Percentiles rank a stretch among this genome's conserved stretches.
Conservation (phyloP, 441 rosid genomes). For the Mallotus japonicus region DNA sequence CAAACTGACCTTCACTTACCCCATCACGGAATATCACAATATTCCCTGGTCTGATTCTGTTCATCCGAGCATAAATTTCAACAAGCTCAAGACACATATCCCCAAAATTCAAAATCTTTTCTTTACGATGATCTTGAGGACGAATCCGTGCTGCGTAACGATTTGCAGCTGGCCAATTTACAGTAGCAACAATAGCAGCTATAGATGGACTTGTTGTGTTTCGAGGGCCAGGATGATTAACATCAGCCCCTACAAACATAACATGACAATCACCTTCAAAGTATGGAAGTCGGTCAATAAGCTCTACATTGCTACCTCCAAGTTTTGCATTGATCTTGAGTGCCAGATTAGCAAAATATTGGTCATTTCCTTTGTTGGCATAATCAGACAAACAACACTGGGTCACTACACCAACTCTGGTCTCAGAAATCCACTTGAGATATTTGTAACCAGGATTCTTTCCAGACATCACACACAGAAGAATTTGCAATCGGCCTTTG, state of each 20-base stretch:
- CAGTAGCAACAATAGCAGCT: conserved; percentile 70
- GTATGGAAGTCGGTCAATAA: conserved; percentile 44
- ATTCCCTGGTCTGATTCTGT: conserved; percentile 45
- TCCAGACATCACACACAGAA: conserved; percentile 71
- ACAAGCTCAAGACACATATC: conserved; percentile 62
- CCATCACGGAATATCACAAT: conserved; percentile 79
- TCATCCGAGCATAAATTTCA: conserved; percentile 39
- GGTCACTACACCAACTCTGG: conserved; percentile 66
- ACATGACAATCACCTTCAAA: conserved; percentile 44
- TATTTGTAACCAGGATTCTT: conserved; percentile 64
- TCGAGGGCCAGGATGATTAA: conserved; percentile 63
- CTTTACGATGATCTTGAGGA: conserved; percentile 53
- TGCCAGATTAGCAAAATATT: conserved; percentile 64
- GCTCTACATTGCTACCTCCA: conserved; percentile 82
- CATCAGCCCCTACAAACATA: conserved; percentile 86
- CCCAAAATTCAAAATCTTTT: conserved; percentile 58
- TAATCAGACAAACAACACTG: conserved; percentile 61
- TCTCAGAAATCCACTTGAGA: conserved; percentile 82
- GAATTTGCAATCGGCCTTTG: conserved; percentile 43
- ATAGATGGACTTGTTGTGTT: conserved; percentile 68
- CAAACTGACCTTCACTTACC: conserved; percentile 81
- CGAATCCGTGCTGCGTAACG: conserved; percentile 64
- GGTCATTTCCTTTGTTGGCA: conserved; percentile 52
- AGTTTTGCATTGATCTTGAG: conserved; percentile 88
- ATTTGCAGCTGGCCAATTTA: conserved; percentile 78